These are phyloP conservation scores for Colletotrichum melonis DNA, from an alignment of 2,329 filamentous ascomycete genomes.

Conservation along the genomic window DNA sequence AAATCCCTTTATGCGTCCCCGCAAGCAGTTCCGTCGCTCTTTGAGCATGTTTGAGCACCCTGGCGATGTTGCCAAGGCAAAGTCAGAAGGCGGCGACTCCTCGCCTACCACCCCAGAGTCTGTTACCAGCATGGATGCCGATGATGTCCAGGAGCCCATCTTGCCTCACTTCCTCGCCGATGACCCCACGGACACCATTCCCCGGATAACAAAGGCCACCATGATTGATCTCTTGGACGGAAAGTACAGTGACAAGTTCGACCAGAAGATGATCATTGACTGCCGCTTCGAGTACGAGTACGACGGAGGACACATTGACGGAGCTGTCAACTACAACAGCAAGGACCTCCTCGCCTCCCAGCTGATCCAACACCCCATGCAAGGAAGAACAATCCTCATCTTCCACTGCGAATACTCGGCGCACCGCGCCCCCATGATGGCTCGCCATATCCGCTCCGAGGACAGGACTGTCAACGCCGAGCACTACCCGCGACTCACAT, in stretches of 20 bases:
- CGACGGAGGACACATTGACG: slow-evolving; percentile 93
- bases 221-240: slow-evolving; percentile 90
- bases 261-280: slow-evolving; percentile 89
- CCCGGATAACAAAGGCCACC: slow-evolving; percentile 85
- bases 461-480: slow-evolving; percentile 89
- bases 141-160: slow-evolving; percentile 77
- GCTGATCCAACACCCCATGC: slow-evolving; percentile 77
- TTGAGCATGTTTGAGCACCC: slow-evolving; percentile 98
- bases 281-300: slow-evolving; percentile 99
- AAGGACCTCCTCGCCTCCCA: slow-evolving; percentile 86
- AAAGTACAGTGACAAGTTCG: slow-evolving; percentile 79
- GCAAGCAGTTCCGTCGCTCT: slow-evolving; percentile 91
- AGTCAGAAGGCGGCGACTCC: slow-evolving; percentile 65
- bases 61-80: slow-evolving; percentile 86
- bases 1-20: slow-evolving; percentile 78
- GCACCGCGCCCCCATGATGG: slow-evolving; percentile 95
- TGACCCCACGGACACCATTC: slow-evolving; percentile 85
- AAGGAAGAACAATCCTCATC: slow-evolving; percentile 82
- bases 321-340: slow-evolving; percentile 96
- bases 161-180: slow-evolving; percentile 88
- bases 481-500: slow-evolving; percentile 88
- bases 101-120: slow-evolving; percentile 61
- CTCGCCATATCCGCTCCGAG: slow-evolving; percentile 88
- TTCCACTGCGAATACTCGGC: slow-evolving; percentile 99
- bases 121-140: slow-evolving; percentile 85